These are phyloP conservation scores for Botrytis galanthina DNA, from an alignment of 2,329 filamentous ascomycete genomes.

Conservation along the genomic window DNA sequence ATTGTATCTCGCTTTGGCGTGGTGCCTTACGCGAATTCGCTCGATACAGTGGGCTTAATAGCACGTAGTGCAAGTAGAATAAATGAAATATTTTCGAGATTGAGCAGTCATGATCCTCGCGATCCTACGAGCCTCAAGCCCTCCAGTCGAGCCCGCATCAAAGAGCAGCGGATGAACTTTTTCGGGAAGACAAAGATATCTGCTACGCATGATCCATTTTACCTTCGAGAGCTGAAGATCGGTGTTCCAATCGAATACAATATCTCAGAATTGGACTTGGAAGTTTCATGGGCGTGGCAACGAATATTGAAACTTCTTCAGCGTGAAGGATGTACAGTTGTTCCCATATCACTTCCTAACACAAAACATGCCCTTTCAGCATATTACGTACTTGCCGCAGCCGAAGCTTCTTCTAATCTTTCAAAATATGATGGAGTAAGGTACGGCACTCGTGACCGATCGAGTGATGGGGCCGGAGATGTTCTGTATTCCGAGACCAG, in stretches of 20 bases:
- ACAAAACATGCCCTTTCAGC: conserved; percentile 85
- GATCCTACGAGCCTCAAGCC: conserved; percentile 55
- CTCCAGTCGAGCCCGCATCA: conserved; percentile 42
- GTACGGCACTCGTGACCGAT: conserved; percentile 57
- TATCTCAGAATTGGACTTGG: conserved; percentile 70
- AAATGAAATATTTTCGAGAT: conserved; percentile 34
- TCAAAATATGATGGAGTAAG: conserved; percentile 97
- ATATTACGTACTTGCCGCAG: conserved; percentile 93
- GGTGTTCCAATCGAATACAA: conserved; percentile 78
- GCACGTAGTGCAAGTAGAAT: conserved; percentile 44
- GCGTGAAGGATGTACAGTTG: conserved; percentile 65
- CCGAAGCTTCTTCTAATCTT: conserved; percentile 92
- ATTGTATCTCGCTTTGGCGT: conserved; percentile 67
- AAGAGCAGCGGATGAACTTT: conserved; percentile 8
- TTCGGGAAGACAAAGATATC: background rate
- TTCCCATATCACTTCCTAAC: conserved; percentile 75
- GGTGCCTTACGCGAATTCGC: conserved; percentile 69
- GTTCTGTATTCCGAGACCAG: conserved; percentile 75
- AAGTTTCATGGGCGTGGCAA: conserved; percentile 69
- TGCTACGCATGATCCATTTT: background rate
- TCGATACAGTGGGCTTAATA: conserved; percentile 70
- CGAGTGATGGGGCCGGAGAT: conserved; percentile 55
- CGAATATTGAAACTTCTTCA: conserved; percentile 58
- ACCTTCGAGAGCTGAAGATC: conserved; percentile 42
- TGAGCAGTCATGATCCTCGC: conserved; percentile 23